Evolutionary conservation across 2,329 filamentous ascomycete species (phyloP).

Genomic region (Alternaria rosae): DNA sequence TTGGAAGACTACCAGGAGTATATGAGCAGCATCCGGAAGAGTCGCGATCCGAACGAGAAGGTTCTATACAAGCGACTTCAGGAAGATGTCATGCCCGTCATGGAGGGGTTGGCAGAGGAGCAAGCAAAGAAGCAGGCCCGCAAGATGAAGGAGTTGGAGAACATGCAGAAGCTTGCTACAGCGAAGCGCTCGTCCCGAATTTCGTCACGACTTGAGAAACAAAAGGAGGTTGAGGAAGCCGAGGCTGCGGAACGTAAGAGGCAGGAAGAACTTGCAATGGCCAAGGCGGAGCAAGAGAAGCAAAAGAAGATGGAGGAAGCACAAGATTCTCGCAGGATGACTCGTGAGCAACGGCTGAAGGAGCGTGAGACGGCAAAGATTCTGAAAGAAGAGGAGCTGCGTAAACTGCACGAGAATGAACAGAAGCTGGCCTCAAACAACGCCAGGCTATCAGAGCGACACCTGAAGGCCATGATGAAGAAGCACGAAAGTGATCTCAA

Average conservation of each 20-base stretch:
- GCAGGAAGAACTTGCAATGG: conserved; percentile 69
- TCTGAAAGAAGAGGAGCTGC: conserved; percentile 84
- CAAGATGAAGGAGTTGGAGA: conserved; percentile 81
- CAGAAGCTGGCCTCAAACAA: conserved; percentile 58
- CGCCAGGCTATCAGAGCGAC: conserved; percentile 74
- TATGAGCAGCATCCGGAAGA: conserved; percentile 74
- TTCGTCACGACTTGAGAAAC: conserved; percentile 79
- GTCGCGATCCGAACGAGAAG: conserved; percentile 85
- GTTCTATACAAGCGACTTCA: conserved; percentile 74
- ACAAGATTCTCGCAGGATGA: conserved; percentile 79
- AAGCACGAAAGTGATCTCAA: conserved; percentile 78
- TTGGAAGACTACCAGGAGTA: conserved; percentile 78
- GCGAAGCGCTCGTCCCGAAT: conserved; percentile 94
- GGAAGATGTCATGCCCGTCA: conserved; percentile 80
- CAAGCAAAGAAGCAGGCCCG: conserved; percentile 75
- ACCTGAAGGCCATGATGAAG: conserved; percentile 82
- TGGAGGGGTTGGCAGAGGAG: conserved; percentile 76
- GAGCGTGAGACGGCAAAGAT: conserved; percentile 85
- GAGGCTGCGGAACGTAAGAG: conserved; percentile 74
- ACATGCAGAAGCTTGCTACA: conserved; percentile 84
- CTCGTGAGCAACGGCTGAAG: conserved; percentile 82
- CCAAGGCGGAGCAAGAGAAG: conserved; percentile 65
- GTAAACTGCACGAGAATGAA: conserved; percentile 78
- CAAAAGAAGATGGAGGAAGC: conserved; percentile 75
- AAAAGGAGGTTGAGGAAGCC: conserved; percentile 74